phyloP scores from a whole-genome alignment of 768 basidiomycete species.

The Tulasnella sp. region DNA sequence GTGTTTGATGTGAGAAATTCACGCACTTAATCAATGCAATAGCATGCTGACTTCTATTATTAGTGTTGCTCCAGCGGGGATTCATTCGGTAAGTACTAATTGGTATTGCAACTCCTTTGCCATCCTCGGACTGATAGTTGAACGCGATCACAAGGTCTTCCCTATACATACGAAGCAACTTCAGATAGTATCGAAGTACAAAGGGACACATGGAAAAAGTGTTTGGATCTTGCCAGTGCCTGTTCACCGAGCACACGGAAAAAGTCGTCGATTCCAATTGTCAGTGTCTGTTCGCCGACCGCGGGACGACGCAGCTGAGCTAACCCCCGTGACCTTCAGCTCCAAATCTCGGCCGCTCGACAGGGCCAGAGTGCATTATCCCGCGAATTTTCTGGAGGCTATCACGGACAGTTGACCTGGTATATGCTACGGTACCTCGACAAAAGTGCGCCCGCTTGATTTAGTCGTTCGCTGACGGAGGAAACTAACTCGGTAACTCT shows the following conservation, averaged over 20 bases:
- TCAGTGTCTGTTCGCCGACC: neutral
- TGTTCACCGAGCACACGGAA: no score
- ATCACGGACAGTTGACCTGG: neutral
- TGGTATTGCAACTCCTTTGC: neutral
- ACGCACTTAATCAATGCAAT: no score
- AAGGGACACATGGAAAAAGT: neutral
- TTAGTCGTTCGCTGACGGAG: neutral
- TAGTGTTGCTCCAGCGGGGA: neutral
- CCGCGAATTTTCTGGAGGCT: neutral
- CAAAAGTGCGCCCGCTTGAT: neutral
- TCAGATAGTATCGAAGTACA: neutral
- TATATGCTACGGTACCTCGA: neutral
- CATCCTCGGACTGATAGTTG: neutral
- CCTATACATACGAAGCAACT: neutral
- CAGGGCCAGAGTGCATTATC: neutral
- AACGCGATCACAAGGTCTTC: neutral
- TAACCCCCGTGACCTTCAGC: neutral
- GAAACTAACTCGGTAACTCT: neutral
- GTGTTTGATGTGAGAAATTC: neutral
- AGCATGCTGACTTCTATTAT: neutral
- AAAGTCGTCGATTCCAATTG: neutral
- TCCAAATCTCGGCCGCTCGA: neutral
- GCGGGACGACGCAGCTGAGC: neutral
- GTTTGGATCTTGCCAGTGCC: no score
- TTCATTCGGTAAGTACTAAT: neutral